Conservation (phyloP, 1,284 basidiomycete species). For the Cryptococcus sp. region DNA sequence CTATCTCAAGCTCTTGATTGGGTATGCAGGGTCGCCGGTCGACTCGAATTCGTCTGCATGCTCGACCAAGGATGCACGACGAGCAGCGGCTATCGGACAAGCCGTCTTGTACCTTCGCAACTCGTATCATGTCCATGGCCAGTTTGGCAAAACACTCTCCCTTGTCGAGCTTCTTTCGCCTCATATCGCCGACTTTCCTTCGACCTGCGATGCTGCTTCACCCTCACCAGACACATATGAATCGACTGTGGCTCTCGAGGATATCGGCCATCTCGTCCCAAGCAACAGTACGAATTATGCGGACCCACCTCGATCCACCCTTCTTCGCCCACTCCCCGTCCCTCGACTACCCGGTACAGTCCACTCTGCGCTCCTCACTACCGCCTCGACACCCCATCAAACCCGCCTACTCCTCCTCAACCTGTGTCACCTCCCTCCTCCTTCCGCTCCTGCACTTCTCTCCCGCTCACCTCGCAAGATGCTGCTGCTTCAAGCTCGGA, state of each 20-base stretch:
- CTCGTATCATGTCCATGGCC: not conserved
- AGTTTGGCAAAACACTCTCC: too few species aligned
- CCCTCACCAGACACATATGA: not conserved
- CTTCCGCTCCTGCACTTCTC: not conserved
- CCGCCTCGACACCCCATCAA: not conserved
- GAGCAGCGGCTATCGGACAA: not conserved
- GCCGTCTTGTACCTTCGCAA: not conserved
- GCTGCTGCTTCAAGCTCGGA: not conserved
- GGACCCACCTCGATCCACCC: too few species aligned
- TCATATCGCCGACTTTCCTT: not conserved
- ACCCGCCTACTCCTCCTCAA: not conserved
- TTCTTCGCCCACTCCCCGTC: too few species aligned
- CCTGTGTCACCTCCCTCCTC: not conserved
- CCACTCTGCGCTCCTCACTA: not conserved
- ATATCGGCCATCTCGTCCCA: too few species aligned
- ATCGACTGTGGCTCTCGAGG: not conserved
- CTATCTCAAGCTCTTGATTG: too few species aligned
- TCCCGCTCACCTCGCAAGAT: not conserved
- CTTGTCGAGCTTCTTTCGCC: not conserved
- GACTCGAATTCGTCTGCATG: not conserved
- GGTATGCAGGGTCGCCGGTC: too few species aligned
- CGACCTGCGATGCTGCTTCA: too few species aligned
- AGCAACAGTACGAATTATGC: too few species aligned
- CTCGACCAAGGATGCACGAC: too few species aligned
- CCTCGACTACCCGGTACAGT: not conserved